Base-by-base conservation (phyloP, 2,329 filamentous ascomycete species). In the Phyllosticta paracitricarpa region DNA sequence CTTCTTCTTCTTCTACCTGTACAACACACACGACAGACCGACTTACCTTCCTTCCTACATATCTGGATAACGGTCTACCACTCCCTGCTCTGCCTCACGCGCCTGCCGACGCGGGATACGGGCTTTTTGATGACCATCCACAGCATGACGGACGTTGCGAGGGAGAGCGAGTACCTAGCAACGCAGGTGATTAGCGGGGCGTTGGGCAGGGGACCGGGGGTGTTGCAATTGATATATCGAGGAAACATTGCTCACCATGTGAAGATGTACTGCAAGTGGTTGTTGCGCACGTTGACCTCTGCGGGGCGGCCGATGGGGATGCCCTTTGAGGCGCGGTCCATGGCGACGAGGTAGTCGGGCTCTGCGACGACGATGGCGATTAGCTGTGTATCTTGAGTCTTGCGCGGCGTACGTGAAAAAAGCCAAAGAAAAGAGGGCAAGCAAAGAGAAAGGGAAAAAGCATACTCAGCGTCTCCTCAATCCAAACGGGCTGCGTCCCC, bases 211-310 rank as follows among this genome's bases (percentile, higher is more conserved):
- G 19, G 19, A 22, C 19, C 19, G 19, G 19, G 19, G 19, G 14
- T 9, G 26, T 19, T 19, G 19, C 14, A 19, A 48, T 48, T 25
- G 51, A 12, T 35, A 25, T 30, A n/a, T 25, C 10, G 4, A 30
- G 24, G 30, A 25, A 4, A 3, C 28, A 22, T 28, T 14, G 76
- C 86, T 71, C 84, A 97, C 94, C 94, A 99, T 66, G 94, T 99
- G 75, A 97, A 94, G 67, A 99, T 99, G 76, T 99, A 99, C 79
- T 97, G 94, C 65, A 90, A 86, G 76, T 99, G 94, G 76, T 96
- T 97, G 73, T 99, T 99, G 73, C 91, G 84, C 71, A 99, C 78
- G 72, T 95, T 96, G 63, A 99, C 92, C 76, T 96, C 91, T 4
- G 94, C 84, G 6, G 90, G 78, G 71, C 93, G 83, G 14, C 92